Percentiles rank a stretch among this genome's conserved stretches.
These are phyloP conservation scores for Fusarium sp. DNA, from an alignment of 2,329 filamentous ascomycete genomes.

Conservation along the genomic window DNA sequence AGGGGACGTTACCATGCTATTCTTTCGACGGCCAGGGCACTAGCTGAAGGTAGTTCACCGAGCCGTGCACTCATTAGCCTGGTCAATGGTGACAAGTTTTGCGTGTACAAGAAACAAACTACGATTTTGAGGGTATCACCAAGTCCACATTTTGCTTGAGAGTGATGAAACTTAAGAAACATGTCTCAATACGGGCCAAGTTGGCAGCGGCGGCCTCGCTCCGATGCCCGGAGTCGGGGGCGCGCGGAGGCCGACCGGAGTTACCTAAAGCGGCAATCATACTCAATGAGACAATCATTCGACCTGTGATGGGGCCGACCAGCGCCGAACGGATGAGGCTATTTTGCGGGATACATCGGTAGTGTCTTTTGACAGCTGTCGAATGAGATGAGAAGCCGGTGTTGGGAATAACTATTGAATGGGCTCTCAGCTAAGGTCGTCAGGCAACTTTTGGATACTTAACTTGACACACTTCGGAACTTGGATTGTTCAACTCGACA, in stretches of 20 bases:
- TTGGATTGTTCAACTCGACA: background rate
- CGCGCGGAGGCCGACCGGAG: constrained; percentile 44
- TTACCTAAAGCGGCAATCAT: constrained; percentile 40
- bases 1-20: constrained; percentile 17
- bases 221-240: constrained; percentile 43
- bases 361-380: constrained; percentile 12
- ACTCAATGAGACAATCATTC: constrained; percentile 37
- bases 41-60: constrained; percentile 10
- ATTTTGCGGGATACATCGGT: constrained; percentile 46
- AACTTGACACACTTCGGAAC: constrained; percentile 1
- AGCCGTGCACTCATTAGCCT: constrained; percentile 10
- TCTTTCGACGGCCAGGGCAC: constrained; percentile 15
- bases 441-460: background rate
- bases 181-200: background rate
- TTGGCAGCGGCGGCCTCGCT: constrained; percentile 16
- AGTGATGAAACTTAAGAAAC: background rate
- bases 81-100: background rate
- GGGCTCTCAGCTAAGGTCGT: background rate
- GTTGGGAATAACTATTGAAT: constrained; percentile 9
- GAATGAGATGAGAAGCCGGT: constrained; percentile 19
- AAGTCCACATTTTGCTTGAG: background rate
- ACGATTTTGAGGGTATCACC: background rate
- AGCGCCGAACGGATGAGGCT: constrained; percentile 36
- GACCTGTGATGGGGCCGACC: constrained; percentile 33
- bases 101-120: background rate